These are phyloP conservation scores for Malus hybrid DNA, from an alignment of 331 rosid species.

Conservation along the genomic window DNA sequence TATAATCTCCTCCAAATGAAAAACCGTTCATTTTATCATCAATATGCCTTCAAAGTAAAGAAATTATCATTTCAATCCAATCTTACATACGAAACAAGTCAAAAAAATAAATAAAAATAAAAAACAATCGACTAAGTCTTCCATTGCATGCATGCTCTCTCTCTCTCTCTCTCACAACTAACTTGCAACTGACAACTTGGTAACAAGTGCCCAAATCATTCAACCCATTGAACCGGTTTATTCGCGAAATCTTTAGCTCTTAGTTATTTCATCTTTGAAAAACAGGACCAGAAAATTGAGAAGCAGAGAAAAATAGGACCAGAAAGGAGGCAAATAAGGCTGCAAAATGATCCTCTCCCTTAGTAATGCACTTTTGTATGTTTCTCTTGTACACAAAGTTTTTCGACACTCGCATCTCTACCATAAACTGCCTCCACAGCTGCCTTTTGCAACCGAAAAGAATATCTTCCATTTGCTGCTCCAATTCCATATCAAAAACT, in stretches of 20 bases:
- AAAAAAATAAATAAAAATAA: too few relatives aligned
- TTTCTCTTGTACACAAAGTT: constrained; percentile 18
- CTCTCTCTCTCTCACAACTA: not conserved
- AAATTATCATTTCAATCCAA: too few relatives aligned
- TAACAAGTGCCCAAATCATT: not conserved
- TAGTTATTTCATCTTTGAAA: too few relatives aligned
- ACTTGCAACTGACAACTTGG: not conserved
- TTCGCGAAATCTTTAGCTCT: too few relatives aligned
- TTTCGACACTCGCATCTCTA: constrained; percentile 21
- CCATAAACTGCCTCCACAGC: constrained; percentile 25
- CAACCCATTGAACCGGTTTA: not conserved
- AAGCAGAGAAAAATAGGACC: constrained; percentile 16
- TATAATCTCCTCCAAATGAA: too few relatives aligned
- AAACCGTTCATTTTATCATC: too few relatives aligned
- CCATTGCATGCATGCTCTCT: too few relatives aligned
- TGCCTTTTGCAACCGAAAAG: not conserved
- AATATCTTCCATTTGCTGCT: constrained; percentile 12
- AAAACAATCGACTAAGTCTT: too few relatives aligned
- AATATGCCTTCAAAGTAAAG: too few relatives aligned
- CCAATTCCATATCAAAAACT: constrained; percentile 2
- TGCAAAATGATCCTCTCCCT: constrained; percentile 29
- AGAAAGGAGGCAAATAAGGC: constrained; percentile 8
- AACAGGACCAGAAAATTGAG: too few relatives aligned
- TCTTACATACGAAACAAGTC: too few relatives aligned
- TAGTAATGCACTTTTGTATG: constrained; percentile 19